These are phyloP conservation scores for Peronospora destructor DNA, from an alignment of 352 stramenopile genomes.

Conservation along the genomic window DNA sequence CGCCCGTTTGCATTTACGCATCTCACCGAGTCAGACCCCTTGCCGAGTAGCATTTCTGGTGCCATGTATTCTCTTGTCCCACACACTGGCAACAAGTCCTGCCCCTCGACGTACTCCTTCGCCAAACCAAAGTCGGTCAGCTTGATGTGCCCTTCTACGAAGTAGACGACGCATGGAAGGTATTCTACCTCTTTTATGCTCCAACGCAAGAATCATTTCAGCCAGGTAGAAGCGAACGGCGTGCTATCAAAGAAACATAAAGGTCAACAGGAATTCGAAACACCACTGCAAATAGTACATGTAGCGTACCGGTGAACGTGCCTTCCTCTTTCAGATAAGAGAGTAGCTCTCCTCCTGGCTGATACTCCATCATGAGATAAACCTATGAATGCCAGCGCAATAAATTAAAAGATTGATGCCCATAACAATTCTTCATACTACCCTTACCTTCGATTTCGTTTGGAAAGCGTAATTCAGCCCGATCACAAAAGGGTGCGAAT, in stretches of 20 bases:
- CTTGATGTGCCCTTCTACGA: conserved; percentile 87
- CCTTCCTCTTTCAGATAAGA: conserved; percentile 61
- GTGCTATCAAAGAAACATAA: conserved; percentile 30
- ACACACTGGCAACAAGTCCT: conserved; percentile 70
- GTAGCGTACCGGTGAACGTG: conserved; percentile 46
- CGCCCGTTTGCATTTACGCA: neutral
- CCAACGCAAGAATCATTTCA: conserved; percentile 78
- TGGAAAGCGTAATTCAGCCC: conserved; percentile 74
- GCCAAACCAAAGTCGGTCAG: conserved; percentile 89
- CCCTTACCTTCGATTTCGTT: conserved; percentile 70
- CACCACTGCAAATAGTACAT: neutral
- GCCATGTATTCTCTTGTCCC: conserved; percentile 86
- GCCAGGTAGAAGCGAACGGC: conserved; percentile 70
- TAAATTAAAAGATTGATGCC: neutral
- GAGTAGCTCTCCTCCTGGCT: conserved; percentile 75
- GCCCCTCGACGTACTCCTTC: conserved; percentile 59
- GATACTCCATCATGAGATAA: conserved; percentile 75
- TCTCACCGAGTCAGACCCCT: conserved; percentile 70
- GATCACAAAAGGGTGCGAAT: conserved; percentile 78
- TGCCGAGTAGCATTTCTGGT: conserved; percentile 76
- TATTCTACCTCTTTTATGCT: too few species aligned
- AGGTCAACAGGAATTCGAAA: neutral
- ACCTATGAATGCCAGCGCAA: conserved; percentile 28
- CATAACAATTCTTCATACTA: neutral
- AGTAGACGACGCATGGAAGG: too few species aligned